Evolutionary conservation across 139 green algal genomes (phyloP).

Genomic region (Edaphochlamys debaryana): DNA sequence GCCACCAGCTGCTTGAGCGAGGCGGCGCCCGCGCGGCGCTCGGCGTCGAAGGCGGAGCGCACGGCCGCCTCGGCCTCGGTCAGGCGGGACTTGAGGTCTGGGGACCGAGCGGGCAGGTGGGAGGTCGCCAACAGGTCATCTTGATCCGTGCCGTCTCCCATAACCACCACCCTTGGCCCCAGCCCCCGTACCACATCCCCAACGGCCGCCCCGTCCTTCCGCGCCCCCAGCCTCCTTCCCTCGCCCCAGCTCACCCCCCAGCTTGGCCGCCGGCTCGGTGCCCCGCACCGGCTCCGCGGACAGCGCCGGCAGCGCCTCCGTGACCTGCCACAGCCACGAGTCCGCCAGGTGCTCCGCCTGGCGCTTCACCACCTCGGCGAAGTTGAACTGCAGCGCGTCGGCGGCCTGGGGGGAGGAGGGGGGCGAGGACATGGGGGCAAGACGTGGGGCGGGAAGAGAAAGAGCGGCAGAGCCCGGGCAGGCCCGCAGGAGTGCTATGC

Average conservation of each 20-base stretch:
- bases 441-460: too few relatives aligned
- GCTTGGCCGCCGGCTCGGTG: background rate
- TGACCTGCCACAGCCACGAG: conserved; percentile 41
- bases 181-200: too few relatives aligned
- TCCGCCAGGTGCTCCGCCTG: conserved; percentile 5
- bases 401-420: conserved; percentile 1
- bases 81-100: conserved; percentile 30
- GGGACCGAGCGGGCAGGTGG: background rate
- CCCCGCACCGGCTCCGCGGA: conserved; percentile 4
- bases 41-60: background rate
- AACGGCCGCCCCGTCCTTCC: too few relatives aligned
- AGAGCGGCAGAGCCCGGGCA: too few relatives aligned
- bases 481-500: too few relatives aligned
- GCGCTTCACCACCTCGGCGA: background rate
- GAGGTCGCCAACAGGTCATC: too few relatives aligned
- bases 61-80: conserved; percentile 5
- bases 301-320: conserved; percentile 28
- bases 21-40: conserved; percentile 1
- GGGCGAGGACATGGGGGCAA: too few relatives aligned
- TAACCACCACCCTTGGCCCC: too few relatives aligned
- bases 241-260: too few relatives aligned
- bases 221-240: too few relatives aligned
- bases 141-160: too few relatives aligned
- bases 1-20: conserved; percentile 12
- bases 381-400: conserved; percentile 18